A percentile compares a stretch with the other conserved stretches of the same genome.
phyloP scores from a whole-genome alignment of 129 eudicot genomes.

The Arctium minus region DNA sequence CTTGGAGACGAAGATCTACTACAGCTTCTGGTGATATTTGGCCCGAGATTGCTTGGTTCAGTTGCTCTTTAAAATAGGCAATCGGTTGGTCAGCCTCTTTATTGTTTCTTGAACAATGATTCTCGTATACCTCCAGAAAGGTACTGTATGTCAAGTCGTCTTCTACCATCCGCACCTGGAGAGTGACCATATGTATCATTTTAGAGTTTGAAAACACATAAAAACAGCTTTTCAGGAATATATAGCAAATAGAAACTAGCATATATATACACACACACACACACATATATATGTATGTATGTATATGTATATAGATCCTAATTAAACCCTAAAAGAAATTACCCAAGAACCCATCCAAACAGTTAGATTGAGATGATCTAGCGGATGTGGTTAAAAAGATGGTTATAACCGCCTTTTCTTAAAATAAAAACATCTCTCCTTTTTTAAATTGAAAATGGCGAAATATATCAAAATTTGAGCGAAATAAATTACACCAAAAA shows the following conservation, averaged over 20 bases:
- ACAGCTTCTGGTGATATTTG: conserved; percentile 94
- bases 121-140: conserved; percentile 96
- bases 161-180: conserved; percentile 97
- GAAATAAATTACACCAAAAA: too few species aligned
- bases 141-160: conserved; percentile 97
- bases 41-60: conserved; percentile 92
- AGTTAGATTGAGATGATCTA: too few species aligned
- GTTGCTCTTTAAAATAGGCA: conserved; percentile 89
- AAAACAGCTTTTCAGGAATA: not conserved
- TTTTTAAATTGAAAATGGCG: too few species aligned
- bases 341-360: too few species aligned
- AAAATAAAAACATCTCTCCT: too few species aligned
- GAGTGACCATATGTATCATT: conserved; percentile 10
- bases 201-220: conserved; percentile 1
- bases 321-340: too few species aligned
- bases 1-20: conserved; percentile 93
- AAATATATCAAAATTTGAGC: too few species aligned
- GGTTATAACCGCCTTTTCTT: too few species aligned
- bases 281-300: too few species aligned
- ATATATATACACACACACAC: too few species aligned
- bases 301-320: too few species aligned
- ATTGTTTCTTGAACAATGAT: conserved; percentile 93
- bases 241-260: not conserved
- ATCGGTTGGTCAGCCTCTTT: conserved; percentile 93
- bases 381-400: too few species aligned